phyloP scores from a whole-genome alignment of 768 basidiomycete genomes.

The Hortiboletus campestris region DNA sequence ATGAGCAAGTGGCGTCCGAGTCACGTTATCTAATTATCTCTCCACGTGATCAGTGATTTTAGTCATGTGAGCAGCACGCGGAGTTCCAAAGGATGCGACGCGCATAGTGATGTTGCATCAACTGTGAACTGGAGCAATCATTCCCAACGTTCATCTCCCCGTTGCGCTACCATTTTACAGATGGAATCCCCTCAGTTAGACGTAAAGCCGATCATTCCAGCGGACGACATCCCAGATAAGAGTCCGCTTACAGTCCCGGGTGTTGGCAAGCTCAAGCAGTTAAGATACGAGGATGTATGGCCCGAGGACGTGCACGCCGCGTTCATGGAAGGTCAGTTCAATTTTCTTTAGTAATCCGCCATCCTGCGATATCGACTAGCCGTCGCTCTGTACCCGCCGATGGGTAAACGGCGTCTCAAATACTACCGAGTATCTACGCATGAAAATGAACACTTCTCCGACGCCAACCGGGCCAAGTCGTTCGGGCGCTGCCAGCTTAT shows the following conservation, averaged over 20 bases:
- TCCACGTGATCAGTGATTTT: slow-evolving; percentile 30
- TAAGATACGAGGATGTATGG: slow-evolving; percentile 36
- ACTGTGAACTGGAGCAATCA: not conserved
- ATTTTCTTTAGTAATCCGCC: not conserved
- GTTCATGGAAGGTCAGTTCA: slow-evolving; percentile 35
- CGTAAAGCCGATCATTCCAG: slow-evolving; percentile 12
- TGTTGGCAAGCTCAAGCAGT: slow-evolving; percentile 25
- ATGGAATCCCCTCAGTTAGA: slow-evolving; percentile 24
- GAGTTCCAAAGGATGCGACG: slow-evolving; percentile 21
- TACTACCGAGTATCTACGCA: slow-evolving; percentile 27
- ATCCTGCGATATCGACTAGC: slow-evolving; percentile 22
- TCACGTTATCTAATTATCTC: not conserved
- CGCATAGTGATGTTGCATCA: slow-evolving; percentile 12
- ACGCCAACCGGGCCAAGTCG: slow-evolving; percentile 21
- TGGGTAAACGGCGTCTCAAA: slow-evolving; percentile 36
- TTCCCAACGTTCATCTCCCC: not conserved
- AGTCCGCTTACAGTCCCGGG: not conserved
- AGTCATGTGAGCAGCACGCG: slow-evolving; percentile 28
- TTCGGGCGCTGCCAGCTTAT: slow-evolving; percentile 42
- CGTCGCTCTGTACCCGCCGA: slow-evolving; percentile 32
- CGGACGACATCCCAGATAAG: slow-evolving; percentile 8
- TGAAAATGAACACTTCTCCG: slow-evolving; percentile 9
- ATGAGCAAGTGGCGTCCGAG: not conserved
- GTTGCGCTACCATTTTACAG: slow-evolving; percentile 12
- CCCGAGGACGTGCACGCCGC: slow-evolving; percentile 35